phyloP scores from a whole-genome alignment of 2,329 filamentous ascomycete species.

The Apiospora phragmitis region DNA sequence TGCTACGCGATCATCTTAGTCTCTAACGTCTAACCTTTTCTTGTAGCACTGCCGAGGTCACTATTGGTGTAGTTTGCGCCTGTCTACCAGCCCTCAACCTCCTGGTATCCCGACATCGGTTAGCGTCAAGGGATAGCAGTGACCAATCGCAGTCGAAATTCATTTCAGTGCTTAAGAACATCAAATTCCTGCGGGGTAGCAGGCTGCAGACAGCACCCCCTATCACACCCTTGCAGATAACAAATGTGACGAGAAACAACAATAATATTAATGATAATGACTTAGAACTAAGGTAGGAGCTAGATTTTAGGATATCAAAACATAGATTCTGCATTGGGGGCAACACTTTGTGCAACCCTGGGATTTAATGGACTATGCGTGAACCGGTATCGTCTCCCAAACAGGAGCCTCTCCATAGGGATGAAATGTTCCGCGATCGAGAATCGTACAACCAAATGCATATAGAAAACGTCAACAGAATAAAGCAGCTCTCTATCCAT shows the following conservation, averaged over 20 bases:
- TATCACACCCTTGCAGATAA: background rate
- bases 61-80: slow-evolving; percentile 13
- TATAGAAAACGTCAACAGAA: too few relatives aligned
- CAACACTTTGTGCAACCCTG: background rate
- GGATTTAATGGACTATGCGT: too few relatives aligned
- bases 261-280: background rate
- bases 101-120: background rate
- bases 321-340: background rate
- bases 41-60: slow-evolving; percentile 11
- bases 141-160: background rate
- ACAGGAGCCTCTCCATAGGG: too few relatives aligned
- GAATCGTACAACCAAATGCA: too few relatives aligned
- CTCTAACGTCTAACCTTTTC: background rate
- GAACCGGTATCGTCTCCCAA: too few relatives aligned
- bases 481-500: too few relatives aligned
- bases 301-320: background rate
- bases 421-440: too few relatives aligned
- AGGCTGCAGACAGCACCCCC: slow-evolving; percentile 1
- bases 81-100: slow-evolving; percentile 13
- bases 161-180: background rate
- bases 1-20: background rate
- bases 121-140: background rate
- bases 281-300: background rate
- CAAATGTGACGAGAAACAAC: background rate
- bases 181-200: slow-evolving; percentile 4